A percentile compares a stretch with the other conserved stretches of the same genome.
Evolutionary conservation across 2,329 filamentous ascomycete species (phyloP).

Genomic region (Thielaviopsis punctulata): DNA sequence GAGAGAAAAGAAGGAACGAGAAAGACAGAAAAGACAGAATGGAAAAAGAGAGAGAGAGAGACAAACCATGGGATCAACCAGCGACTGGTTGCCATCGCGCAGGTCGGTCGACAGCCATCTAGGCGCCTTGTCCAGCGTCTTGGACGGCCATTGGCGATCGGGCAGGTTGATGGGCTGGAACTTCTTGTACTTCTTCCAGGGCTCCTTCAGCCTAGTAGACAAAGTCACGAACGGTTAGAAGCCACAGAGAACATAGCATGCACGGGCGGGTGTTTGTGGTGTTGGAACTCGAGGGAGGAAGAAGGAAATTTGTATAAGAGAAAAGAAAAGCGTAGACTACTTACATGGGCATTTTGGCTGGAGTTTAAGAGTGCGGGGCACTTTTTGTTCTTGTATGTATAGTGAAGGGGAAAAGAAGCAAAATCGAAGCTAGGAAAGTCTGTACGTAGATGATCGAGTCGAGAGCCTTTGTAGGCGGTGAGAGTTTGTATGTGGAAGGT

Average conservation of each 20-base stretch:
- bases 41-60: not conserved
- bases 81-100: slow-evolving; percentile 84
- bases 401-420: not conserved
- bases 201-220: slow-evolving; percentile 47
- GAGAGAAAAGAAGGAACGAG: not conserved
- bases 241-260: not conserved
- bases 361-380: not conserved
- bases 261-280: too few species aligned
- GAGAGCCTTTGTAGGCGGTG: too few species aligned
- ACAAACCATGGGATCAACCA: slow-evolving; percentile 80
- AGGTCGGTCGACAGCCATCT: slow-evolving; percentile 82
- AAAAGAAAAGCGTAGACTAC: not conserved
- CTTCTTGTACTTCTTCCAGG: slow-evolving; percentile 57
- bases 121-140: slow-evolving; percentile 66
- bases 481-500: not conserved
- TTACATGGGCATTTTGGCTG: slow-evolving; percentile 11
- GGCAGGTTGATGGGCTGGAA: slow-evolving; percentile 44
- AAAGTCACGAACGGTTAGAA: not conserved
- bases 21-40: not conserved
- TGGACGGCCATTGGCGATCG: slow-evolving; percentile 68
- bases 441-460: not conserved
- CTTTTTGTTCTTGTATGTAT: not conserved
- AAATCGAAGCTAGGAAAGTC: not conserved
- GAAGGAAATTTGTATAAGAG: not conserved
- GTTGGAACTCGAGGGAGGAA: not conserved